Conservation (phyloP, 2,329 filamentous ascomycete species). For the Aureobasidium uvarum region DNA sequence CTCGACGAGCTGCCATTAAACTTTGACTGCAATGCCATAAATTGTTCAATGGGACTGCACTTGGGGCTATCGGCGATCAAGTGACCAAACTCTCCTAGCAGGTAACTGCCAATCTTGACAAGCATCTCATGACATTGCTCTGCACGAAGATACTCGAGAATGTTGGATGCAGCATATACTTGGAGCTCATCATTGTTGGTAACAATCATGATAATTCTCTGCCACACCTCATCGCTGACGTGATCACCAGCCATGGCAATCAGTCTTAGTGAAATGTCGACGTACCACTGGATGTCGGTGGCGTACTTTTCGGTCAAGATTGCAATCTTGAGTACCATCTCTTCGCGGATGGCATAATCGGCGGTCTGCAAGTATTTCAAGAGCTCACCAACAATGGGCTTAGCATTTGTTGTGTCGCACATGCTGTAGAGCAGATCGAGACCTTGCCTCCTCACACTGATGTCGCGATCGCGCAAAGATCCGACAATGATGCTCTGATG, state of each 20-base stretch:
- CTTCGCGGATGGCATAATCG: slow-evolving; percentile 95
- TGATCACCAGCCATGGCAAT: slow-evolving; percentile 97
- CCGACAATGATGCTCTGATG: slow-evolving; percentile 96
- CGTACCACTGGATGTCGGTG: slow-evolving; percentile 98
- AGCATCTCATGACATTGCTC: slow-evolving; percentile 95
- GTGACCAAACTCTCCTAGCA: slow-evolving; percentile 95
- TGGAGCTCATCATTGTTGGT: slow-evolving; percentile 99
- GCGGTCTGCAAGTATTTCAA: slow-evolving; percentile 93
- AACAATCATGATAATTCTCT: slow-evolving; percentile 96
- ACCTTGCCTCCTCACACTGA: slow-evolving; percentile 93
- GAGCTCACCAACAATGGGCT: slow-evolving; percentile 88
- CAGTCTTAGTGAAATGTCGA: slow-evolving; percentile 90
- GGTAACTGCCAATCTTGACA: slow-evolving; percentile 95
- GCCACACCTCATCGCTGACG: slow-evolving; percentile 98
- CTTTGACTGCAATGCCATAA: slow-evolving; percentile 86
- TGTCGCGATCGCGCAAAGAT: slow-evolving; percentile 91
- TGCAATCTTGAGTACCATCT: slow-evolving; percentile 99
- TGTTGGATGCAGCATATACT: slow-evolving; percentile 91
- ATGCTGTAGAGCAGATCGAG: slow-evolving; percentile 98
- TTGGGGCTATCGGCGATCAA: slow-evolving; percentile 87
- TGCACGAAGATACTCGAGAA: slow-evolving; percentile 85
- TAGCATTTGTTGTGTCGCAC: slow-evolving; percentile 95
- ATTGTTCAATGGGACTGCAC: slow-evolving; percentile 96
- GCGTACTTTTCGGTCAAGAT: slow-evolving; percentile 98
- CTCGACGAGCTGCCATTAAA: slow-evolving; percentile 83